Base-by-base conservation (phyloP, 129 eudicot species). In the Smallanthus sonchifolius region DNA sequence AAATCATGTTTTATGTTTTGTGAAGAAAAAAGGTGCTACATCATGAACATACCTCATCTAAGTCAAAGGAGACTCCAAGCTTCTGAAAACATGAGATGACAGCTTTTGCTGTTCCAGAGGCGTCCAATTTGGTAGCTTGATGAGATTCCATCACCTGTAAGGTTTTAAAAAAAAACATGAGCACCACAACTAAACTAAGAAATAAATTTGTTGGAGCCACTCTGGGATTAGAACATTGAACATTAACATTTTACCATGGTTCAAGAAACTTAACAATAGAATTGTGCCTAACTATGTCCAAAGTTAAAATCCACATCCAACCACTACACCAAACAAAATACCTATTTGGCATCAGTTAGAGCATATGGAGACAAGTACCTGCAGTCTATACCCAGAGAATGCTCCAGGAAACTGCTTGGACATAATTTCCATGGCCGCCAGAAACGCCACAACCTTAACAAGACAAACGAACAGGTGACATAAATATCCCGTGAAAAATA, bases 351-450 rank as follows among this genome's bases (percentile, higher is more conserved):
- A 54, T 17, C 39, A 5, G 10, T 55, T 40, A 10, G 37, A 45
- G 30, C 36, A 24, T 56, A 65, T 19, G 42, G 14, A 40, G 45
- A 80, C 44, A 69, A 15, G 45, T 72, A 91, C 97, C 88, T 89
- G 77, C 10, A 92, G 77, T 61, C 70, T 70, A 84, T 92, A 92
- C 54, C 98, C 95, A 11, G 96, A 73, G 72, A 87, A 92, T 43
- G 96, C 95, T 70, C 98, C 98, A 74, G 96, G 98, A 86, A 92
- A 92, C 75, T 92, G 96, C 69, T 86, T 85, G 37, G 96, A 81
- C 95, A 89, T 89, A 55, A 89, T 89, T 65, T 92, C 96, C 96
- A 92, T 89, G 69, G 98, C 92, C 39, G 98, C 98, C 77, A 92
- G 83, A 80, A 92, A 89, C 32, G 96, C 98, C 36, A 92, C 98